A percentile compares a stretch with the other conserved stretches of the same genome.
phyloP scores from a whole-genome alignment of 2,329 filamentous ascomycete species.

The Xylariaceae sp. region DNA sequence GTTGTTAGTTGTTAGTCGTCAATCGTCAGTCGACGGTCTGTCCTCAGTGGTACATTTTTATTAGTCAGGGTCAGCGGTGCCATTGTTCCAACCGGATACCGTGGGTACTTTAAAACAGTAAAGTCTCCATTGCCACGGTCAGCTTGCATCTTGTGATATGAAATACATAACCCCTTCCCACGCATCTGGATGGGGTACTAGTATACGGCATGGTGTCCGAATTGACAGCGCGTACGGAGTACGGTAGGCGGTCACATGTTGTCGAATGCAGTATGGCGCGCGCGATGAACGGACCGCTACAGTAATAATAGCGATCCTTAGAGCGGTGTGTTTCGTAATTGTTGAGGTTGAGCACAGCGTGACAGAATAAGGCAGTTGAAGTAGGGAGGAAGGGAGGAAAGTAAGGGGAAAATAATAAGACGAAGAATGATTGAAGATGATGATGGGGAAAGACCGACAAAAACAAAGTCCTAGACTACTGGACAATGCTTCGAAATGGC shows the following conservation, averaged over 20 bases:
- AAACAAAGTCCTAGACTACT: too few relatives aligned
- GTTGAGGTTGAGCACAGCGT: constrained; percentile 15
- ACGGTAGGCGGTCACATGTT: constrained; percentile 15
- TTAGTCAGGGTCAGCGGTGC: too few relatives aligned
- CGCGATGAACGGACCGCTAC: constrained; percentile 22
- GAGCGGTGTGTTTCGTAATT: constrained; percentile 28
- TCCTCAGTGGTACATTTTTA: too few relatives aligned
- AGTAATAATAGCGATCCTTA: not conserved
- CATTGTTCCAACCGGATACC: too few relatives aligned
- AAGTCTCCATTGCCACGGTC: too few relatives aligned
- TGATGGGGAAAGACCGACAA: too few relatives aligned
- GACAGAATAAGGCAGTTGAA: not conserved
- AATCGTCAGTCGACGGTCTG: too few relatives aligned
- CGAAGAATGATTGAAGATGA: too few relatives aligned
- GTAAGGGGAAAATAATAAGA: not conserved
- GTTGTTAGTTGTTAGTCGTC: too few relatives aligned
- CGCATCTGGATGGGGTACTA: constrained; percentile 13
- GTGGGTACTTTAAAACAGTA: too few relatives aligned
- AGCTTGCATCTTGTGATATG: not conserved
- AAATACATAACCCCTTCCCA: constrained; percentile 7
- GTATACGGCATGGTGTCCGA: constrained; percentile 10
- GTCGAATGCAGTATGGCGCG: constrained; percentile 19
- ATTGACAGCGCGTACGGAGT: not conserved
- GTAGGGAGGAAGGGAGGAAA: not conserved
- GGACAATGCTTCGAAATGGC: too few relatives aligned